Percentiles rank a stretch among this genome's conserved stretches.
Conservation (phyloP, 768 basidiomycete genomes). For the Mrakia gelida region DNA sequence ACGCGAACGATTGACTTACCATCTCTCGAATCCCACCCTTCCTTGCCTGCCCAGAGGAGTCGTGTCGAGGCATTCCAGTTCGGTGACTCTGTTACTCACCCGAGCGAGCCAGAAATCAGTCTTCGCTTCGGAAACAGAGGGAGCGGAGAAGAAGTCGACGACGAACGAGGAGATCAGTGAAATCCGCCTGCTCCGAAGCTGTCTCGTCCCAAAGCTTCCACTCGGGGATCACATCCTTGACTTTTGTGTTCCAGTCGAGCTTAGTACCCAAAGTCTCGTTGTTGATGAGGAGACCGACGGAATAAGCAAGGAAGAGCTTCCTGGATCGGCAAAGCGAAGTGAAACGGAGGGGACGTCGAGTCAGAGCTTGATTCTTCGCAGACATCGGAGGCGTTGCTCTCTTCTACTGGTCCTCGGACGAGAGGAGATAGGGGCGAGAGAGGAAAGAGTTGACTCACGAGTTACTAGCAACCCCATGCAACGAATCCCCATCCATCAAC, state of each 20-base stretch:
- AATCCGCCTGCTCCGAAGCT: neutral
- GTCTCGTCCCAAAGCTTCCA: constrained; percentile 13
- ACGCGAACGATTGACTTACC: neutral
- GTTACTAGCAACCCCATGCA: constrained; percentile 12
- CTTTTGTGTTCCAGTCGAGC: neutral
- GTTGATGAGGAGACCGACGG: constrained; percentile 11
- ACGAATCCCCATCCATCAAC: neutral
- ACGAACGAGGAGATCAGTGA: neutral
- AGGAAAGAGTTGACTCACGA: neutral
- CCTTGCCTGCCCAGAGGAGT: neutral
- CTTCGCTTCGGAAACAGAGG: neutral
- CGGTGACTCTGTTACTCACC: neutral
- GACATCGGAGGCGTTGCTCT: no score
- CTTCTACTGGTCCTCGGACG: no score
- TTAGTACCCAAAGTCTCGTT: neutral
- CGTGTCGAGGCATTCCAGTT: constrained; percentile 19
- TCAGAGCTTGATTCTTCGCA: neutral
- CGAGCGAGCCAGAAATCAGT: no score
- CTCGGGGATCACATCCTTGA: constrained; percentile 16
- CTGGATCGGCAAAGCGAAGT: neutral
- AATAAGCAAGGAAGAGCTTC: constrained; percentile 13
- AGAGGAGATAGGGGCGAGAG: no score
- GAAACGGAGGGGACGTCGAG: neutral
- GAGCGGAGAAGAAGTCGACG: no score
- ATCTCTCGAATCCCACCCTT: constrained; percentile 21